Base-by-base conservation (phyloP, 768 basidiomycete genomes). In the Leccinum barrowsii region DNA sequence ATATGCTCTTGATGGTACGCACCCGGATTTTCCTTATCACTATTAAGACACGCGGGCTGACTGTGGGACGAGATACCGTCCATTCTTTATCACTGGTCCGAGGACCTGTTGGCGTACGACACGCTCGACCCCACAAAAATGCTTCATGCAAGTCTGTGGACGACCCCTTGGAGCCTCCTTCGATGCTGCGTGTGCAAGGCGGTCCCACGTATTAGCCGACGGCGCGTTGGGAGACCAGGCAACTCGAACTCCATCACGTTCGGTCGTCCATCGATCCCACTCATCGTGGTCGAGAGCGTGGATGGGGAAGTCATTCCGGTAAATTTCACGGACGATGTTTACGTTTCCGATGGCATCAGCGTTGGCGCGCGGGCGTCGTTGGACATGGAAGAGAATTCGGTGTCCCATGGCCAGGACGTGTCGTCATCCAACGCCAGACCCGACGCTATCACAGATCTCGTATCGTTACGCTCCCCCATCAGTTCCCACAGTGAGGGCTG, bases 1-100 rank as follows among this genome's bases (percentile, higher is more conserved):
- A 67, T 30, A 68, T 67, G 56, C 12, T 67, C 28, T 54, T 68
- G 58, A 68, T 68, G 65, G 65, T 67, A 50, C 19, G 66, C 26
- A 13, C 19, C 2, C 37, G 3, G 2, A 5, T 17, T 21, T 50
- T 19, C 2, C 28, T 15, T 19, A 4, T 13, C 13, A 35, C 24
- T 34, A 1, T 17, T 1, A 17, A 37, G 37, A 17, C 37, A 28
- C 13, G 34, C 17, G 35, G 6, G 24, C 51, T 65, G 37, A 67
- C 22, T 8, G 7, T n/a, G 26, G 13, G 46, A 55, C 37, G 8
- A 67, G 65, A 67, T 67, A 48, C 65, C 66, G 8, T 57, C 63
- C 7, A 2, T 67, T 12, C 35, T 52, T 15, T 37, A 58, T 19
- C 63, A 67, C 49, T 67, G 66, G 65, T 67, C 65, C 35, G 65